Evolutionary conservation across 2,329 filamentous ascomycete species (phyloP).

Genomic region (Fusarium oxysporum): DNA sequence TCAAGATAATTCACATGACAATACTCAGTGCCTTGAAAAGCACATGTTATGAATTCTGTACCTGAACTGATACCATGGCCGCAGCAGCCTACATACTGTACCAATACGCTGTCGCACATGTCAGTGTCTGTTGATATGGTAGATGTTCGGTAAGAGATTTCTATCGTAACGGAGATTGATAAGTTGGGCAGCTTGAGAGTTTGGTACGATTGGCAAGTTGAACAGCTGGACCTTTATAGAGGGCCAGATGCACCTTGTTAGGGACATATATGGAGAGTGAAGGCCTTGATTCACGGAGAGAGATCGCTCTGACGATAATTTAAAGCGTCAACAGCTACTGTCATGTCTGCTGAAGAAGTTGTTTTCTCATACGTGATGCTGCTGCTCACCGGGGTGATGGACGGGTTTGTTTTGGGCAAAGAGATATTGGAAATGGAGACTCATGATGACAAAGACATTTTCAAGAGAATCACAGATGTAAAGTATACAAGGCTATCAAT

Average conservation of each 20-base stretch:
- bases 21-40: neutral
- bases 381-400: no score
- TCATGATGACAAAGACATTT: no score
- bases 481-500: no score
- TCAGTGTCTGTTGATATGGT: fast-evolving
- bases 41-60: neutral
- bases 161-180: fast-evolving
- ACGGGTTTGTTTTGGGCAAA: no score
- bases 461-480: no score
- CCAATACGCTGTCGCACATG: neutral
- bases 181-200: no score
- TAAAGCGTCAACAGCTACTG: fast-evolving
- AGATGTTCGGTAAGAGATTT: fast-evolving
- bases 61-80: neutral
- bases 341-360: fast-evolving
- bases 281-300: neutral
- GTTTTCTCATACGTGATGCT: neutral
- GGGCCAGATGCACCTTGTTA: no score
- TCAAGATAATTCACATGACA: neutral
- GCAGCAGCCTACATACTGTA: neutral
- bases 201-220: fast-evolving
- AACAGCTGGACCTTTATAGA: fast-evolving
- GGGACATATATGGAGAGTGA: neutral
- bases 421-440: no score
- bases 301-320: no score